phyloP scores from a whole-genome alignment of 345 rosid genomes.

The Linum trigynum region DNA sequence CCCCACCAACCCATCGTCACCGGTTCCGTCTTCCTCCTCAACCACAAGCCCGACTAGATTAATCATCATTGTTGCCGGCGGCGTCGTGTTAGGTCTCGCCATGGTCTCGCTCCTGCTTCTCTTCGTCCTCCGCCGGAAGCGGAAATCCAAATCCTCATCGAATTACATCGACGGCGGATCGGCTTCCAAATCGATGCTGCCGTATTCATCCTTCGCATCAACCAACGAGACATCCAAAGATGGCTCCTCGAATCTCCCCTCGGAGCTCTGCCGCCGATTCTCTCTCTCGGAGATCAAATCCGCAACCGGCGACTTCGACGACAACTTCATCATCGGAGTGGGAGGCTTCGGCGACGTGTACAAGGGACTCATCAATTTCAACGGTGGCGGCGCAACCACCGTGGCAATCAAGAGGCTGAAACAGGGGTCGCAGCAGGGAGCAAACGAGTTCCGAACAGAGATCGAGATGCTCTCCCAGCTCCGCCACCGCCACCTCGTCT shows the following conservation, averaged over 20 bases:
- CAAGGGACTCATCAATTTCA: background rate
- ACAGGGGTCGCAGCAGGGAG: slow-evolving; percentile 2
- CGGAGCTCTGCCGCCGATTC: background rate
- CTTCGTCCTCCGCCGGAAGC: background rate
- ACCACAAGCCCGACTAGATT: background rate
- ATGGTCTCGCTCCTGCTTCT: background rate
- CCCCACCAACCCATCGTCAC: background rate
- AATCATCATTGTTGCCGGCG: background rate
- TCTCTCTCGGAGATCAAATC: background rate
- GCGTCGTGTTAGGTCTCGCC: background rate
- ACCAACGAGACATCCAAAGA: background rate
- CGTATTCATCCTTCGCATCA: background rate
- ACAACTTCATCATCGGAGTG: background rate
- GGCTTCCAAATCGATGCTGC: background rate
- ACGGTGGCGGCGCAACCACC: background rate
- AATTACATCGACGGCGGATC: background rate
- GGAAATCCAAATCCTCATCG: background rate
- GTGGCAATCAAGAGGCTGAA: slow-evolving; percentile 7
- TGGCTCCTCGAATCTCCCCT: background rate
- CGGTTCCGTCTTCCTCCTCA: background rate
- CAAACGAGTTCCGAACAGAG: background rate
- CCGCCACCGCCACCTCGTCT: background rate
- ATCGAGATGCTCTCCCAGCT: slow-evolving; percentile 7
- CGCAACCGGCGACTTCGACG: background rate
- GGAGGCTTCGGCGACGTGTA: slow-evolving; percentile 3